Evolutionary conservation across 2,329 filamentous ascomycete species (phyloP), one percentile per base, ranked within the genome.

Genomic region (Endothia cerciana): DNA sequence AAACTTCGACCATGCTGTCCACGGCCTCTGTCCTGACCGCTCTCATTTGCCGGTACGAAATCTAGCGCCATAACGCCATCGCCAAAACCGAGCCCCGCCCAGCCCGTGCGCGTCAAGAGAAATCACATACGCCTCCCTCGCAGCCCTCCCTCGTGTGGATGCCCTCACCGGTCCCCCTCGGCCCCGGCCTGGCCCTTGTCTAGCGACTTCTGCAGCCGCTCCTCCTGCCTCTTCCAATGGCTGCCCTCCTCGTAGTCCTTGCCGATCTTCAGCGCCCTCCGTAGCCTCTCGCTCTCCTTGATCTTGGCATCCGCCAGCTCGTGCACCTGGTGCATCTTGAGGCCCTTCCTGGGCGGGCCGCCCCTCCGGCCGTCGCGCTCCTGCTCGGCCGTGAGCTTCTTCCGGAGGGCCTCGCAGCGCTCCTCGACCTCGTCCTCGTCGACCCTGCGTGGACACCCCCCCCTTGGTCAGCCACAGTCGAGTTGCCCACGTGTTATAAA

Each of bases 221-320:
- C 91, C 74, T 95, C 92, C 76, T 96, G 91, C 69, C 87, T 89
- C 79, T 87, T 89, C 91, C 93, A 95, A 77, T 97, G 91, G 60
- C 89, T 86, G 6, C 92, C 93, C 77, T 96, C 92, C 74, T 94
- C 89, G 73, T 95, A 95, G 76, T 94, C 86, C 74, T 90, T 89
- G 74, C 89, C 89, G 73, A 98, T 97, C 60, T 93, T 94, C 71
- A 99, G 82, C 8, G 95, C 95, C 77, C 85, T 91, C 70, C 94
- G 83, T 76, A 99, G 81, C 72, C 91, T 86, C 80, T 98, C 94
- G 77, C 91, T 97, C 84, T 99, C 95, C 76, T 92, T 91, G 71
- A 97, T 94, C 85, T 99, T 99, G 67, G 94, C 95, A 73, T 95
- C 91, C 22, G 95, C 95, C 76, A 97, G 85, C 80, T 98, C 95